Evolutionary conservation across 1,284 basidiomycete genomes (phyloP), one percentile per base, ranked within the genome.

Genomic region (Thecaphora thlaspeos): DNA sequence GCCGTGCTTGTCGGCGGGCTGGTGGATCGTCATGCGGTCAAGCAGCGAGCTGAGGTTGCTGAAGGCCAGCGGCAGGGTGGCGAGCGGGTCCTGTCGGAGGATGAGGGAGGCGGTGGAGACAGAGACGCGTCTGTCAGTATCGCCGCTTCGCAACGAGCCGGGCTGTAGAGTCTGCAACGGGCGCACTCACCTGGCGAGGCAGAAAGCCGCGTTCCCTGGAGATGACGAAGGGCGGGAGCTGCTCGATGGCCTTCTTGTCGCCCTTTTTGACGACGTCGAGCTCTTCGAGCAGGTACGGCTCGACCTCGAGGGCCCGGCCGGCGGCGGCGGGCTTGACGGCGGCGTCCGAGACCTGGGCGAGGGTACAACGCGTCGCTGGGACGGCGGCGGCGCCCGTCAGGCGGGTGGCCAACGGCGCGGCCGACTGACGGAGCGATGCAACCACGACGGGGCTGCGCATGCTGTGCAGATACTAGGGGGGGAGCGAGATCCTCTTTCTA

Each of bases 11-110:
- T 68, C 59, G n/a, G 57, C 63, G 30, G 69, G 66, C 46, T 76
- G 73, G 21, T 52, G 51, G 48, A 76, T 72, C 14, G 73, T 76
- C 73, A 76, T 76, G 24, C 71, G 52, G 36, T 73, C 51, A 4
- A 76, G 62, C 14, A 76, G 61, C 7, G 61, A 62, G 9, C 57
- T 57, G 28, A 76, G 57, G 7, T 44, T 45, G n/a, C 45, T 46
- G 40, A 75, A 76, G 4, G 47, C 43, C 3, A 38, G 10, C 5
- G 73, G 73, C 4, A 76, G 53, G 14, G 56, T 30, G 43, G 42
- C 55, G 21, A 75, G 39, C 4, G 73, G 73, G 32, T 75, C 73
- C 28, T 61, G 28, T 8, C 4, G 19, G 15, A 15, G 37, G 43
- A 45, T 3, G 21, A 32, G n/a, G 14, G 43, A 24, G 17, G 24